Percentiles rank a stretch among this genome's conserved stretches.
These are phyloP conservation scores for Mortierella sp. DNA, from an alignment of 371 early-diverging fungal species.

Conservation along the genomic window DNA sequence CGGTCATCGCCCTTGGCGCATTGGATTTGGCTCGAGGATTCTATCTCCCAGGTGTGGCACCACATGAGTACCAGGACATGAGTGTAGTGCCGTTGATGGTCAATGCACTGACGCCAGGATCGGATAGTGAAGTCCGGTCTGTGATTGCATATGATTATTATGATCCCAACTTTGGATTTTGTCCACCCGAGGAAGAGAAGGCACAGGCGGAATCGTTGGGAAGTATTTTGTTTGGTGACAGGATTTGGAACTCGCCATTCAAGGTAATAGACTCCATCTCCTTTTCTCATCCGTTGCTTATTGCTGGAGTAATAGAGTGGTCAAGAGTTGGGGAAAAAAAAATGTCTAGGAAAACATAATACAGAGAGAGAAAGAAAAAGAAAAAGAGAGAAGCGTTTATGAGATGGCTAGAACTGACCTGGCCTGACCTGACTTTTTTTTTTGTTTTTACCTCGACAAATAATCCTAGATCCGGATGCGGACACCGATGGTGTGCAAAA, in stretches of 20 bases:
- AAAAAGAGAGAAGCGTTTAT: too few relatives aligned
- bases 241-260: constrained; percentile 88
- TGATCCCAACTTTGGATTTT: constrained; percentile 86
- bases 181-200: constrained; percentile 75
- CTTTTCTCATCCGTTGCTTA: constrained; percentile 15
- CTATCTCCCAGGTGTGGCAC: constrained; percentile 96
- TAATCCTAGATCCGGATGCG: constrained; percentile 77
- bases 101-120: constrained; percentile 87
- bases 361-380: too few relatives aligned
- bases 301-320: constrained; percentile 1
- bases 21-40: constrained; percentile 58
- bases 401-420: too few relatives aligned
- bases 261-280: constrained; percentile 59
- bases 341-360: too few relatives aligned
- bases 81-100: constrained; percentile 82
- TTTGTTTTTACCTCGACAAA: too few relatives aligned
- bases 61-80: constrained; percentile 81
- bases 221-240: constrained; percentile 95
- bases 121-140: constrained; percentile 68
- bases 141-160: constrained; percentile 91
- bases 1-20: neutral
- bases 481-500: constrained; percentile 63
- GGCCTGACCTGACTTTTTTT: too few relatives aligned
- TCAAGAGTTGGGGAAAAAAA: too few relatives aligned
- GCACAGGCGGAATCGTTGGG: constrained; percentile 89